Base-by-base conservation (phyloP, 495 filamentous ascomycete genomes). In the Bombardia bombarda region DNA sequence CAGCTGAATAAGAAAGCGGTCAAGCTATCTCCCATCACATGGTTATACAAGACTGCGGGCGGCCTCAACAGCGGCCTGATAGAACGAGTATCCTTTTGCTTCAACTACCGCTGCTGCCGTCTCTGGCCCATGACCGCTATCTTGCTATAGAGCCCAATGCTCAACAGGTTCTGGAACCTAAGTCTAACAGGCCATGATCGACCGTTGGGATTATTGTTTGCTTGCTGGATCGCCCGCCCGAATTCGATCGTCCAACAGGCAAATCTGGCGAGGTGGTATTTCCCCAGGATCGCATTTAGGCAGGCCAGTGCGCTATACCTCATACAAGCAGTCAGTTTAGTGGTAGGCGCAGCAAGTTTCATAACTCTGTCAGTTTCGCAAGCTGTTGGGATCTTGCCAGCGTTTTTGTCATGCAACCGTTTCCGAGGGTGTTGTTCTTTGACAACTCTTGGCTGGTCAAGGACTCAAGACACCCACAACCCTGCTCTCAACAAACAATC, bases 351-450 rank as follows among this genome's bases (percentile, higher is more conserved):
- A 51, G 41, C n/a, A n/a, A n/a, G n/a, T n/a, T n/a, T n/a, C n/a
- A n/a, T n/a, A n/a, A n/a, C n/a, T n/a, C n/a, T n/a, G n/a, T n/a
- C n/a, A 40, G 54, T 57, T 57, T 57, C 53, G 53, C 40, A 53
- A 48, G 37, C 22, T 37, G 46, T 49, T 37, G 37, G 50, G 54
- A 57, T 53, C 47, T 41, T 21, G 32, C 23, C 44, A 36, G 7
- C 36, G 17, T 22, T 47, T 45, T 56, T 46, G 50, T 56, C 49
- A n/a, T n/a, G n/a, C n/a, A n/a, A n/a, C n/a, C n/a, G n/a, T n/a
- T n/a, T n/a, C n/a, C n/a, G n/a, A n/a, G n/a, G n/a, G n/a, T n/a
- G n/a, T n/a, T n/a, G n/a, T n/a, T n/a, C n/a, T n/a, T n/a, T n/a
- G n/a, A n/a, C n/a, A n/a, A n/a, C n/a, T n/a, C n/a, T n/a, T n/a